A percentile compares a stretch with the other conserved stretches of the same genome.
phyloP scores from a whole-genome alignment of 2,329 filamentous ascomycete genomes.

The Pseudogymnoascus sp. region DNA sequence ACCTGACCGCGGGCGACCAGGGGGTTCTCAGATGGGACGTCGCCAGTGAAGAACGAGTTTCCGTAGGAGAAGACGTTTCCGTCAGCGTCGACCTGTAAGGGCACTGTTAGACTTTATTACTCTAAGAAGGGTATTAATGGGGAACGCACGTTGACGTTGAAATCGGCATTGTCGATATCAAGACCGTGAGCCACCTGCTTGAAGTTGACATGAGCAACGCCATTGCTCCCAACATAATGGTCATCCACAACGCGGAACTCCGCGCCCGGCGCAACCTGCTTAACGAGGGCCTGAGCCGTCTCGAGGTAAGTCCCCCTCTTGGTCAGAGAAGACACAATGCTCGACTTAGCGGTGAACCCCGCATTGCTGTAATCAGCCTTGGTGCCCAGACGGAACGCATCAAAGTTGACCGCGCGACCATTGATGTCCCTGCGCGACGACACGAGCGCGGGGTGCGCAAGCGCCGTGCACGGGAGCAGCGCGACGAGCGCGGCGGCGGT shows the following conservation, averaged over 20 bases:
- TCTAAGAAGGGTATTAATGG: neutral
- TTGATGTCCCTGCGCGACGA: neutral
- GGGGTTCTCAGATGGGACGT: constrained; percentile 34
- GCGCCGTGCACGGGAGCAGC: neutral
- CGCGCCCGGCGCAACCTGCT: constrained; percentile 31
- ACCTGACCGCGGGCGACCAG: constrained; percentile 36
- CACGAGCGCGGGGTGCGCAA: neutral
- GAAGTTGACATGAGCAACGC: constrained; percentile 51
- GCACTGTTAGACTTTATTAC: neutral
- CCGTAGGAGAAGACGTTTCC: constrained; percentile 52
- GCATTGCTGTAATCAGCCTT: constrained; percentile 15
- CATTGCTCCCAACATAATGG: constrained; percentile 47
- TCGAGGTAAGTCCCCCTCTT: constrained; percentile 32
- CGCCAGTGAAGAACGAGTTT: constrained; percentile 41
- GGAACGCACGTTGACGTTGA: constrained; percentile 50
- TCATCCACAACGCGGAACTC: constrained; percentile 46
- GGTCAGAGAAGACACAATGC: neutral
- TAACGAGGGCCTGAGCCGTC: constrained; percentile 39
- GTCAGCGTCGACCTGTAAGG: constrained; percentile 39
- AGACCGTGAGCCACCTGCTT: constrained; percentile 51
- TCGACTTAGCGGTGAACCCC: neutral
- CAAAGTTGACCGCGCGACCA: constrained; percentile 13
- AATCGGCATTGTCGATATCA: constrained; percentile 54
- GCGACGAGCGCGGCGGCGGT: neutral
- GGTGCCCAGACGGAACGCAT: constrained; percentile 15